Evolutionary conservation across 2,329 filamentous ascomycete genomes (phyloP).

Genomic region (Ceratocystis colombiana): DNA sequence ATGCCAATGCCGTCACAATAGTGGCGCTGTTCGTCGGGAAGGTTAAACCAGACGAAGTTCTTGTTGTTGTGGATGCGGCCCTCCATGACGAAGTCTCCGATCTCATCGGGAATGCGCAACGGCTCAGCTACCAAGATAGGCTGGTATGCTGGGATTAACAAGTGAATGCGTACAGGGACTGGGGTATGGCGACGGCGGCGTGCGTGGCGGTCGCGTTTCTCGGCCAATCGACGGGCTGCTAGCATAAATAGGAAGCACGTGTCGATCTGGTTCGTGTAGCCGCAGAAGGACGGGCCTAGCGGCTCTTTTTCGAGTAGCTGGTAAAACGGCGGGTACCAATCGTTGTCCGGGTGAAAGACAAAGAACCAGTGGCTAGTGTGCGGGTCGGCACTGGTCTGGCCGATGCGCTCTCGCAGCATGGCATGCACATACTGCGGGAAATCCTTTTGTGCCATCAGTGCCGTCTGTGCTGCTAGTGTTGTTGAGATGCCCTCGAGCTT

Average conservation of each 20-base stretch:
- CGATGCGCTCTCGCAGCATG: slow-evolving; percentile 34
- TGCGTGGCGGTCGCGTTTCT: slow-evolving; percentile 29
- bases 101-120: slow-evolving; percentile 33
- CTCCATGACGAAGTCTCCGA: slow-evolving; percentile 35
- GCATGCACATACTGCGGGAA: slow-evolving; percentile 34
- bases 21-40: slow-evolving; percentile 32
- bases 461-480: slow-evolving; percentile 33
- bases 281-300: slow-evolving; percentile 33
- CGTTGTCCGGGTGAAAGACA: slow-evolving; percentile 36
- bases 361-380: slow-evolving; percentile 35
- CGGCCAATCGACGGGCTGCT: slow-evolving; percentile 30
- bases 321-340: slow-evolving; percentile 37
- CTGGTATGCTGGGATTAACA: slow-evolving; percentile 36
- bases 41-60: slow-evolving; percentile 35
- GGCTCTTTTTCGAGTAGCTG: slow-evolving; percentile 33
- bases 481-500: slow-evolving; percentile 32
- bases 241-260: slow-evolving; percentile 36
- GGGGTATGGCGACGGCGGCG: slow-evolving; percentile 28
- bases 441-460: slow-evolving; percentile 33
- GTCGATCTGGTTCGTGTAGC: slow-evolving; percentile 36
- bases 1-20: slow-evolving; percentile 32
- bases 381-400: slow-evolving; percentile 31
- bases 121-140: slow-evolving; percentile 34
- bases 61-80: slow-evolving; percentile 35
- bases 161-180: slow-evolving; percentile 32